Evolutionary conservation across 2,329 filamentous ascomycete genomes (phyloP), one percentile per base, ranked within the genome.

Genomic region (Myotisia sp.): DNA sequence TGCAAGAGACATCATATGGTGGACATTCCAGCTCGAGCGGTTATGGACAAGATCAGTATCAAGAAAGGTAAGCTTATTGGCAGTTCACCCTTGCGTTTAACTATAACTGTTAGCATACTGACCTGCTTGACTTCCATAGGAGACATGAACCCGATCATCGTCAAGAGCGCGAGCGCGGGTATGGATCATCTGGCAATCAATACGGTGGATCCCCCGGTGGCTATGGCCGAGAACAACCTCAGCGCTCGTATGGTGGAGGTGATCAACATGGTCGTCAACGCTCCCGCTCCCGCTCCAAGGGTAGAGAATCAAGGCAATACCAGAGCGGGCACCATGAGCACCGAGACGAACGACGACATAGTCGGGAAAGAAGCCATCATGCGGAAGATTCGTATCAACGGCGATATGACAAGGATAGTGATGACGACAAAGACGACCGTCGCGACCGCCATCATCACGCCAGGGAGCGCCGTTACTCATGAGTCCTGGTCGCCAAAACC

Each of bases 341-440:
- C 3, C 29, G 6, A 12, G 29, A 23, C 18, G 10, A 42, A 12
- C 43, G 42, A 13, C 41, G 42, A 33, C 45, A 44, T 12, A 47
- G 47, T 34, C 40, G 34, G 12, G 47, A 52, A 28, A 36, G 43
- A 30, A 42, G 36, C 19, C 39, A 44, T 37, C 46, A 37, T 24
- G 27, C 21, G 7, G 37, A 38, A 8, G 34, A 39, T 14, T 13
- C 16, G 3, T 34, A 39, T n/a, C 21, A 36, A 12, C 29, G 29
- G 5, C 29, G 26, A 19, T 30, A 39, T 30, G 33, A 37, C 19
- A 34, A 41, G 9, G 9, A 34, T 2, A 17, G 13, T 18, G n/a
- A n/a, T 12, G 27, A 30, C 3, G 33, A 36, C 26, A 18, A 30
- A 4, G 33, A 41, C 21, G 44, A 40, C 17, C n/a, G n/a, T n/a